Evolutionary conservation across 1,139 yeast genomes (phyloP), one percentile per base, ranked within the genome.

Genomic region (Yamadazyma sp.): DNA sequence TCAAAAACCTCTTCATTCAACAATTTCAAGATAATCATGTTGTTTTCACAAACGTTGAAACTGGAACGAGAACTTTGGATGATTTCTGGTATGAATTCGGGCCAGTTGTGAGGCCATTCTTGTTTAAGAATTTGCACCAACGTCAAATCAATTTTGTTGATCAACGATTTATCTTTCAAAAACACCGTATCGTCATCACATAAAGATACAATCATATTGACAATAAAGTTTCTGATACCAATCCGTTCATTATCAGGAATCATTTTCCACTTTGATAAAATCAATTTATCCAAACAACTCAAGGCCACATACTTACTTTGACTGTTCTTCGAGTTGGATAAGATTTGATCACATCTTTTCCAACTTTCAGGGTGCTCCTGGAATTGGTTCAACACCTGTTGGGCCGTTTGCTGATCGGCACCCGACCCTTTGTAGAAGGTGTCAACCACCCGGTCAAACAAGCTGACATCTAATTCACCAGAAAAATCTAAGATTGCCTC

Each of bases 91-190:
- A 92, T 85, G 55, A 94, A 92, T 52, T 86, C 87, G 16, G 97
- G 97, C 99, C 99, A 92, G 58, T 89, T 86, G 51, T 83, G 89
- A 29, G 99, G 99, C 99, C 99, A 92, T 59, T 92, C 99, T 64
- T 94, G 97, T 59, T 92, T 92, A 56, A 92, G 78, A 37, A 92
- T 83, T 56, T 92, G 95, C 28, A 92, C 98, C 56, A 92, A 72
- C 6, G 97, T 92, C 58, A 92, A 74, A 64, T 92, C 96, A 52
- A 92, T 90, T 62, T 94, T 94, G 66, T 86, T 88, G 54, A 92
- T 87, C 56, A 92, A 74, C 15, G 97, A 83, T 56, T 82, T 82
- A 58, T 90, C 90, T 34, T 76, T 66, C 41, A 75, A 78, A 59
- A 90, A 89, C 17, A 81, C 72, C n/a, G 73, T 68, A 44, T 89